Evolutionary conservation across 352 stramenopile genomes (phyloP), one percentile per base, ranked within the genome.

Genomic region (Elongisporangium anandrum): DNA sequence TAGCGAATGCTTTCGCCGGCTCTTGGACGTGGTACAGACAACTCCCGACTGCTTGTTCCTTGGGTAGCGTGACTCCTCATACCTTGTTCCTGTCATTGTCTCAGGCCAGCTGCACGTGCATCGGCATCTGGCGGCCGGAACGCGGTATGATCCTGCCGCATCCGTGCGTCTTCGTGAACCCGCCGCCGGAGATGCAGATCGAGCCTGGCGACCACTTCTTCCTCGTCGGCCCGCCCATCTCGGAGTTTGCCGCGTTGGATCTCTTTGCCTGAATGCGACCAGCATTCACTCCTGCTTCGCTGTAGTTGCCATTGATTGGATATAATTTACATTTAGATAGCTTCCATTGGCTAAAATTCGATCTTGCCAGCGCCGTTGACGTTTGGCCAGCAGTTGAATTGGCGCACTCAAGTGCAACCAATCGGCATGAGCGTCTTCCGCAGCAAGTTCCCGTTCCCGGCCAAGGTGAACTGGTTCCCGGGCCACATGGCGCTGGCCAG

Each of bases 391-490:
- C 51, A 56, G 29, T 9, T 7, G 16, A 55, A 56, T 17, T n/a
- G 51, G 5, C 48, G 10, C 17, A 8, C n/a, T 7, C 19, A 26
- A 20, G 47, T 51, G 54, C 54, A 59, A 1, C 22, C 50, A 24
- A 49, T 64, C 49, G 68, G 16, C 16, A 89, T 92, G 78, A 88
- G 70, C 54, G 70, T 59, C 56, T 90, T 92, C 69, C 79, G 84
- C 50, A 80, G 70, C 69, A 86, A 81, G 70, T 93, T 93, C 64
- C 62, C 82, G 72, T 88, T 85, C 52, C 81, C 81, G 20, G 66
- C 70, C 61, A 91, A 93, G 71, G 86, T 95, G 55, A 95, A 95
- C 60, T 95, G 86, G 86, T 95, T 95, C 60, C 86, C 86, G 24
- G 86, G 86, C 26, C 87, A 96, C 69, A 94, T 96, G 85, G 84